Base-by-base conservation (phyloP, 2,329 filamentous ascomycete genomes). In the Ascochyta clinopodiicola region DNA sequence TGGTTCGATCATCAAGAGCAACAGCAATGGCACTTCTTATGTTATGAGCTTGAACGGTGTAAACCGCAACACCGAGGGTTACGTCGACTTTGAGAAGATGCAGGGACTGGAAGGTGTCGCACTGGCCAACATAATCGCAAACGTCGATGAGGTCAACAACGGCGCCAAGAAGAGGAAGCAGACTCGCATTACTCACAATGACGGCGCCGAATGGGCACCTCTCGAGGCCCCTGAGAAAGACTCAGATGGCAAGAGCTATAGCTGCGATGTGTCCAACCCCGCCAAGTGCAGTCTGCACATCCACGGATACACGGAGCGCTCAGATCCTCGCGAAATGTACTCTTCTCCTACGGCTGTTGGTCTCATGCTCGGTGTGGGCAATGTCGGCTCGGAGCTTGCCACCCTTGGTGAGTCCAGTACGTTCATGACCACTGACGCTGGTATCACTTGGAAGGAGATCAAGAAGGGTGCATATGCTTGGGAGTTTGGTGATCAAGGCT, bases 41-140 rank as follows among this genome's bases (percentile, higher is more conserved):
- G 91, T 96, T 12, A 80, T 96, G 61, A 96, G 91, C 75, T 82
- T 95, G 22, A 81, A 85, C 44, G 86, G 86, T 19, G 92, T 98
- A 70, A 97, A 98, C 75, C 86, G 91, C 64, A 87, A 97, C 70
- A 79, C 83, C 12, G 66, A 74, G 2, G 92, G 88, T 38, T 97
- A 88, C 69, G 94, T 96, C 39, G 95, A 99, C 72, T 99, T 96
- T 75, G 95, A 99, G 74, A 97, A 96, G 79, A 92, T 97, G 81
- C 85, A 90, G 43, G 92, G 92, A 2, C 81, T 99, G 13, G 94
- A 99, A 75, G 95, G 95, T 38, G 91, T 99, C 45, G 87, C 88
- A 15, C 76, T 99, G 61, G 91, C 92, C 70, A 99, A 99, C 68
- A 80, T 91, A 7, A 91, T 99, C 17, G 81, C 84, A 43, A 98